A percentile compares a stretch with the other conserved stretches of the same genome.
Evolutionary conservation across 306 rosid species (phyloP).

Genomic region (Luffa acutangula): DNA sequence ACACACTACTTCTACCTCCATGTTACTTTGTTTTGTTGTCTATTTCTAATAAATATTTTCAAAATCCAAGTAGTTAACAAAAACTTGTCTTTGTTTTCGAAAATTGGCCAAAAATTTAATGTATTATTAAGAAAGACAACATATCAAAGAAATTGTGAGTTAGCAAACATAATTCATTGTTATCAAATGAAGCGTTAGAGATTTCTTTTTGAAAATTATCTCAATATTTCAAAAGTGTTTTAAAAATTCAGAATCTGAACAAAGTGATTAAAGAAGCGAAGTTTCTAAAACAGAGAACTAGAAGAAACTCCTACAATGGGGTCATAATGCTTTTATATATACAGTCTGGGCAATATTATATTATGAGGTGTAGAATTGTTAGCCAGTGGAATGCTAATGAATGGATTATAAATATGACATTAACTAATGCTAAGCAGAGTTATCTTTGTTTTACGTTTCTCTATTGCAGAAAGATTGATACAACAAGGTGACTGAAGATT

Average conservation of each 20-base stretch:
- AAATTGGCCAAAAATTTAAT: background rate
- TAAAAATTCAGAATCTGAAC: background rate
- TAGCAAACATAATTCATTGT: too few species aligned
- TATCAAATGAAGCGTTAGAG: too few species aligned
- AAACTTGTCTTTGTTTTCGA: background rate
- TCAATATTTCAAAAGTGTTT: background rate
- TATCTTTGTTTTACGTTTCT: background rate
- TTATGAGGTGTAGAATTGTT: background rate
- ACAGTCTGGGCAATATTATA: background rate
- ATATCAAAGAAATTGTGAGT: too few species aligned
- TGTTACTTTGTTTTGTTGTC: too few species aligned
- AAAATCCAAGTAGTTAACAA: too few species aligned
- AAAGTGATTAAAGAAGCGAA: background rate
- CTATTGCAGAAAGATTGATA: slow-evolving; percentile 3
- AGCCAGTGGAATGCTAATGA: background rate
- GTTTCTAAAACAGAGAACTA: background rate
- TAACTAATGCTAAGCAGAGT: background rate
- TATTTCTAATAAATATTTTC: too few species aligned
- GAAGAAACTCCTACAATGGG: background rate
- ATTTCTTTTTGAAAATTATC: background rate
- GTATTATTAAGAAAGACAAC: too few species aligned
- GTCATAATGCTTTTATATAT: background rate
- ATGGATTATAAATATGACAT: background rate
- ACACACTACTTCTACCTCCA: too few species aligned
- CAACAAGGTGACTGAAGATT: background rate